These are phyloP conservation scores for Massarina eburnea DNA, from an alignment of 2,329 filamentous ascomycete species.

Conservation along the genomic window DNA sequence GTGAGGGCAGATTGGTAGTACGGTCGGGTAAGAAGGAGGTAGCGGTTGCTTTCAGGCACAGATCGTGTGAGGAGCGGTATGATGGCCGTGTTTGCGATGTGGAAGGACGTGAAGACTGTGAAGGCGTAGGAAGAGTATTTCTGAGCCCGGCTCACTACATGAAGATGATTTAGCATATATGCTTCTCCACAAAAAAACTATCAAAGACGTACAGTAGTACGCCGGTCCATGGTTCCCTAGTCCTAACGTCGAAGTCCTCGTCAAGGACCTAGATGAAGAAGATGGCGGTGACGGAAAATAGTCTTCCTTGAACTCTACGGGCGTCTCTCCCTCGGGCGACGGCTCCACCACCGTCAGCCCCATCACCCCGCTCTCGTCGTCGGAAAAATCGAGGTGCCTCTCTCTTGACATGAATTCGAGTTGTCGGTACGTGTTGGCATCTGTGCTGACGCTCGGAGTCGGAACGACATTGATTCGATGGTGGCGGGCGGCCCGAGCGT, in stretches of 20 bases:
- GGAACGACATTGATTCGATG: slow-evolving; percentile 38
- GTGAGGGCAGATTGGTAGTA: slow-evolving; percentile 80
- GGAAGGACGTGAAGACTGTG: slow-evolving; percentile 47
- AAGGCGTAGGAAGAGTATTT: slow-evolving; percentile 78
- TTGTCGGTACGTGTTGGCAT: slow-evolving; percentile 2
- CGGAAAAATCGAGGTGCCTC: slow-evolving; percentile 19
- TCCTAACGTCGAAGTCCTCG: slow-evolving; percentile 47
- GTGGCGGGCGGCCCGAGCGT: slow-evolving; percentile 16
- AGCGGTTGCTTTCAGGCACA: slow-evolving; percentile 74
- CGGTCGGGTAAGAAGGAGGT: slow-evolving; percentile 86
- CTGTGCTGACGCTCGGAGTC: slow-evolving; percentile 21
- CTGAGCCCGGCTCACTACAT: slow-evolving; percentile 72
- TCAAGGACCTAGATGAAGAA: too few species aligned
- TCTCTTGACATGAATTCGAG: too few species aligned
- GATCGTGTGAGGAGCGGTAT: slow-evolving; percentile 38
- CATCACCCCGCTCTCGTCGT: slow-evolving; percentile 55
- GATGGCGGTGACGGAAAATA: slow-evolving; percentile 43
- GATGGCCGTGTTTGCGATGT: slow-evolving; percentile 51
- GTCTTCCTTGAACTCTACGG: slow-evolving; percentile 53
- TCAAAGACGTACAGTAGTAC: slow-evolving; percentile 67
- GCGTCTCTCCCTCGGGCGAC: slow-evolving; percentile 69
- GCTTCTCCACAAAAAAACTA: slow-evolving; percentile 1
- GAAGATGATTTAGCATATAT: background rate
- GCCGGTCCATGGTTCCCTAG: slow-evolving; percentile 71
- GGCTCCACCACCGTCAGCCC: slow-evolving; percentile 80